Percentiles rank a stretch among this genome's conserved stretches.
These are phyloP conservation scores for Tylopilus rubrobrunneus DNA, from an alignment of 768 basidiomycete genomes.

Conservation along the genomic window DNA sequence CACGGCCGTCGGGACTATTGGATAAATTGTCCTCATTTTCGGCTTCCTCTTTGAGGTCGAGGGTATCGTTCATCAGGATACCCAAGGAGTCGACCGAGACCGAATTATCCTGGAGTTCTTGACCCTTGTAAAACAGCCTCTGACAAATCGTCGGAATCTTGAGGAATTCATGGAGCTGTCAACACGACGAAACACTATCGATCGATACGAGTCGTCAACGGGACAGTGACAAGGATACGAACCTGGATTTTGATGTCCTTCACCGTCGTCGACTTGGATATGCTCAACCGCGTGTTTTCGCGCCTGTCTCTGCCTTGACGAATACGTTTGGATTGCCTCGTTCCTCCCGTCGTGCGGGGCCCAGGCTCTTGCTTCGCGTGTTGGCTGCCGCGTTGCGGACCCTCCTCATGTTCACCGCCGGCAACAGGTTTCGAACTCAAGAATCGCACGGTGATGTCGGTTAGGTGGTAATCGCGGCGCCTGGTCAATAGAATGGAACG, in stretches of 20 bases:
- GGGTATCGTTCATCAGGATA: slow-evolving; percentile 55
- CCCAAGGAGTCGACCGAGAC: slow-evolving; percentile 49
- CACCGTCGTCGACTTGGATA: slow-evolving; percentile 64
- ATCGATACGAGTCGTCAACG: not conserved
- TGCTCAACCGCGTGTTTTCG: slow-evolving; percentile 47
- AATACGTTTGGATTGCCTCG: slow-evolving; percentile 69
- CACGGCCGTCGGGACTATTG: slow-evolving; percentile 45
- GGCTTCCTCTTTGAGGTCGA: slow-evolving; percentile 62
- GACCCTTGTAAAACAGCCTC: slow-evolving; percentile 56
- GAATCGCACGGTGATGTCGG: slow-evolving; percentile 60
- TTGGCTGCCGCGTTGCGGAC: slow-evolving; percentile 22
- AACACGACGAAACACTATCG: not conserved
- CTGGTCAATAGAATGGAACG: slow-evolving; percentile 21
- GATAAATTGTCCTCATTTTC: slow-evolving; percentile 56
- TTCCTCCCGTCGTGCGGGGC: slow-evolving; percentile 38
- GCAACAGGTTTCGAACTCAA: slow-evolving; percentile 32
- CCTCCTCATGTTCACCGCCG: slow-evolving; percentile 26
- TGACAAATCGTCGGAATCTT: slow-evolving; percentile 76
- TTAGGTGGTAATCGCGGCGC: slow-evolving; percentile 47
- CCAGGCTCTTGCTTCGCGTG: slow-evolving; percentile 32
- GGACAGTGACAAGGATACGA: slow-evolving; percentile 15
- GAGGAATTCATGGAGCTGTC: slow-evolving; percentile 57
- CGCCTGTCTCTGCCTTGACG: slow-evolving; percentile 51
- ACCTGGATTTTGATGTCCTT: slow-evolving; percentile 79
- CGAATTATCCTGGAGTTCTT: slow-evolving; percentile 63